Evolutionary conservation across 352 stramenopile species (phyloP), one percentile per base, ranked within the genome.

Genomic region (Pythium catenulatum): DNA sequence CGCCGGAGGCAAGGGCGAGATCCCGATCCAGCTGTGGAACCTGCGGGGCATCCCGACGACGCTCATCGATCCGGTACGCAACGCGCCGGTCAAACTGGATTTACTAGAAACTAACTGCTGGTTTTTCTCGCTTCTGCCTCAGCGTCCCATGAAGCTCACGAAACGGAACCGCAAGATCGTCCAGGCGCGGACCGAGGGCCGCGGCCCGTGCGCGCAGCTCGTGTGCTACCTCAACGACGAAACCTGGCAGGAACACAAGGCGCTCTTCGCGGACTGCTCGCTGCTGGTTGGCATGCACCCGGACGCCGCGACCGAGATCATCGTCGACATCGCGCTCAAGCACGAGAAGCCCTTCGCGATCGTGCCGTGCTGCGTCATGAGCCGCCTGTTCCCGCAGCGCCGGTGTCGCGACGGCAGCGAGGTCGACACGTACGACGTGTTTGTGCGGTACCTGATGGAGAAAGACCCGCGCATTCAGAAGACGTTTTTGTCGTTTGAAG

Each of bases 351-450:
- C 98, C 0, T 99, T 99, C 90, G 97, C 98, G 4, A 92, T 99
- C 15, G 98, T 99, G n/a, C 98, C 98, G 1, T 99, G 98, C 82
- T 99, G 98, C 84, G 98, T 99, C 19, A 99, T 99, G 88, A 95
- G 95, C 7, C 95, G 96, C 34, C 92, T 97, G 77, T 99, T 99
- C 92, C 96, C 96, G 8, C 58, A 94, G 30, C 94, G 94, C 11
- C 92, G 90, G 54, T 66, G 89, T 17, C 82, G 89, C 2, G 77
- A 95, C 58, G 72, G 77, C 4, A 87, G 74, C 19, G 91, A 93
- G 52, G 96, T 99, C 4, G 63, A 94, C 15, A 97, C 94, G 34
- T 97, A 97, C 78, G 92, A 96, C 41, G 84, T 97, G 23, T 91
- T 98, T 39, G 87, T 98, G 41, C 81, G 93, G 75, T 98, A 99